Base-by-base conservation (phyloP, 371 early-diverging fungal species). In the Blakeslea trispora region DNA sequence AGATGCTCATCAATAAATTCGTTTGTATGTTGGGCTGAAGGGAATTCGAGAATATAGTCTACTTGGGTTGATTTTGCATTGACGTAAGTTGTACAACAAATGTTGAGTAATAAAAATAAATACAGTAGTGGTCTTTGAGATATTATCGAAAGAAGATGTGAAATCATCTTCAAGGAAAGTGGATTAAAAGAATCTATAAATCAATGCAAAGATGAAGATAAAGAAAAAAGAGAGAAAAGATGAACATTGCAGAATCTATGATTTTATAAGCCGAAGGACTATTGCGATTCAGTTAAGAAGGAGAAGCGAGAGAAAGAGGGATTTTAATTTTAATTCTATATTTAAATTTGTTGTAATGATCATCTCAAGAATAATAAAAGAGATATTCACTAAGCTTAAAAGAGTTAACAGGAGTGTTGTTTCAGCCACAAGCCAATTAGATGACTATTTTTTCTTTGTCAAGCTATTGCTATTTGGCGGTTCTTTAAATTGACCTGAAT, bases 11-110 rank as follows among this genome's bases (percentile, higher is more conserved):
- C 24, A 14, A 50, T n/a, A 50, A 63, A 63, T 19, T 35, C 9
- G 13, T 31, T 23, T 9, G 53, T 39, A 18, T 45, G 17, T 3
- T 45, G 6, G 0, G 17, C 5, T 7, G 39, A 28, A 17, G 17
- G 2, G 44, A 65, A 51, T 53, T 65, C 66, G n/a, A 65, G n/a
- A 5, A 65, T 59, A n/a, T 59, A 60, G 22, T 46, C 51, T 37
- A 37, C 37, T 21, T 51, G 37, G 37, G 9, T 37, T 53, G 18
- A 44, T 32, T 21, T 21, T 22, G 5, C 10, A 32, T 19, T 44
- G 54, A 21, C 28, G 13, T 17, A 19, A 15, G 34, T 24, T 32
- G 21, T 53, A 32, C 37, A 7, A 37, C 37, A 37, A 14, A 37
- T 37, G 37, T 37, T 37, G 37, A 37, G 14, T 14, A 37, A 37